Conservation (phyloP, 2,329 filamentous ascomycete genomes). For the Boeremia lycopersici region DNA sequence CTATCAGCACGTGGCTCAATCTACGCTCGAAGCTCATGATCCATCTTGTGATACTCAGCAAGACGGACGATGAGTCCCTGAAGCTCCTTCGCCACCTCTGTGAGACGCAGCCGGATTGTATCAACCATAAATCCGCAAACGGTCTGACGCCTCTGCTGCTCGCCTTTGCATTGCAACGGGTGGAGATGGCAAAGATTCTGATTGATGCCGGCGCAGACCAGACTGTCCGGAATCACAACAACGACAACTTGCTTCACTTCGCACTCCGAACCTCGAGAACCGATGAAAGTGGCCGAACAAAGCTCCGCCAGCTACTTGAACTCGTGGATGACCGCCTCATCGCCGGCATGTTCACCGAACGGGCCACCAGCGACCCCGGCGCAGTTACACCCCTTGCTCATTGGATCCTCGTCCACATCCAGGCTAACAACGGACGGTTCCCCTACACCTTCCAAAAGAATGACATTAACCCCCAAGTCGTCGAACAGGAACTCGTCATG, state of each 20-base stretch:
- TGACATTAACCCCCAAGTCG: not conserved
- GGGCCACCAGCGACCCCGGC: constrained; percentile 56
- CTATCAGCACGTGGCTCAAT: constrained; percentile 66
- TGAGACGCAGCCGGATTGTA: constrained; percentile 62
- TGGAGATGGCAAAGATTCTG: constrained; percentile 64
- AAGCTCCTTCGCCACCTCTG: constrained; percentile 70
- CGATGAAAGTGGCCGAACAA: constrained; percentile 38
- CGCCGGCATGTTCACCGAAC: constrained; percentile 63
- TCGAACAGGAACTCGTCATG: constrained; percentile 13
- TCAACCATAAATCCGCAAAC: constrained; percentile 64
- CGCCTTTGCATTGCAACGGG: constrained; percentile 64
- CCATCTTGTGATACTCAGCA: constrained; percentile 61
- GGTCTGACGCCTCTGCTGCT: constrained; percentile 72
- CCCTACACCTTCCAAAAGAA: not conserved
- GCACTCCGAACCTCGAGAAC: constrained; percentile 19
- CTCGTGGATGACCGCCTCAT: constrained; percentile 65
- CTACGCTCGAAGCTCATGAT: constrained; percentile 58
- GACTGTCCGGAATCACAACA: constrained; percentile 63
- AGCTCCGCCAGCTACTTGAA: constrained; percentile 56
- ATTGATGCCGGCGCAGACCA: constrained; percentile 74
- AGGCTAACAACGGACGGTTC: not conserved
- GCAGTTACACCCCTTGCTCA: constrained; percentile 68
- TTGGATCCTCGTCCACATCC: constrained; percentile 20
- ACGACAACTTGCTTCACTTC: constrained; percentile 73
- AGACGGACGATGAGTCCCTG: constrained; percentile 50